Conservation (phyloP, 257 asterid species). For the Solanum megistacrolobum region DNA sequence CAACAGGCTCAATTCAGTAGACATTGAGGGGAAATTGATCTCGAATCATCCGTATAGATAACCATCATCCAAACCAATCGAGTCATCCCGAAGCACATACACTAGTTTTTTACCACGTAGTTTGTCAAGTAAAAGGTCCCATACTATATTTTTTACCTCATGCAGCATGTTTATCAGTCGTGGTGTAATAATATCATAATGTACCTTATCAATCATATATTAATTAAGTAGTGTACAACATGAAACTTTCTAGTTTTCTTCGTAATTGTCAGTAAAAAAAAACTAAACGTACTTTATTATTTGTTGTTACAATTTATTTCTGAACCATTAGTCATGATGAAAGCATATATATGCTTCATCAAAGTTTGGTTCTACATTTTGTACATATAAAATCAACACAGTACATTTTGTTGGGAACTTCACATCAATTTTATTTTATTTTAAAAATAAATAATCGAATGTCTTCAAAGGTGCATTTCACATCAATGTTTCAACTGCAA, state of each 20-base stretch:
- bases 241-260: background rate
- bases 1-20: too few relatives aligned
- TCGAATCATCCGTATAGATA: too few relatives aligned
- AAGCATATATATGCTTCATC: background rate
- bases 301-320: background rate
- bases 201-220: background rate
- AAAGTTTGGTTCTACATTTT: background rate
- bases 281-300: background rate
- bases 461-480: background rate
- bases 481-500: background rate
- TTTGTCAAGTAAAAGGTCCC: background rate
- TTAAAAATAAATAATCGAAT: background rate
- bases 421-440: background rate
- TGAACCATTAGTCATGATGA: background rate
- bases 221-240: background rate
- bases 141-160: background rate
- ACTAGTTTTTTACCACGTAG: background rate
- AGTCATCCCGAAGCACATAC: background rate
- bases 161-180: background rate
- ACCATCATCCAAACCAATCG: too few relatives aligned
- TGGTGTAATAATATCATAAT: background rate
- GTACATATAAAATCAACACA: background rate
- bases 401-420: background rate
- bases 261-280: background rate
- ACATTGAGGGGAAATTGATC: too few relatives aligned